Evolutionary conservation across 2,329 filamentous ascomycete genomes (phyloP).

Genomic region (Colletotrichum melonis): DNA sequence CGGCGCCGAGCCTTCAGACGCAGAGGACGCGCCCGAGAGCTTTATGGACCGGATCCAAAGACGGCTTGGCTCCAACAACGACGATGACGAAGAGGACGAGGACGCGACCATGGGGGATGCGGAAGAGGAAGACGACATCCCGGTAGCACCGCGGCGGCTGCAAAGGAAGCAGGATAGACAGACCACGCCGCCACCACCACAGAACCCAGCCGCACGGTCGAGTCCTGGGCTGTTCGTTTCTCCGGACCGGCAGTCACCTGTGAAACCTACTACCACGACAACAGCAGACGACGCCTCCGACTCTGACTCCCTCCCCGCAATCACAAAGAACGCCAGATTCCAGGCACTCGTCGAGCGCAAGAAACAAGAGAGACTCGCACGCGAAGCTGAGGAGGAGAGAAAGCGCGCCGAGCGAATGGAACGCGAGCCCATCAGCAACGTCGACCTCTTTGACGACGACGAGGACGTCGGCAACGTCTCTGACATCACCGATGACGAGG

Average conservation of each 20-base stretch:
- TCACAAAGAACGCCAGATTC: constrained; percentile 71
- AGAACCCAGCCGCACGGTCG: constrained; percentile 41
- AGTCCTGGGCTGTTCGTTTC: constrained; percentile 68
- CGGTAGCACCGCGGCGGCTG: constrained; percentile 54
- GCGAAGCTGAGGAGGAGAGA: constrained; percentile 69
- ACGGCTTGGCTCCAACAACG: constrained; percentile 49
- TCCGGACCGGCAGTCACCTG: constrained; percentile 51
- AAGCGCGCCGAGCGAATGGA: constrained; percentile 57
- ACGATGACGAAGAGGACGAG: constrained; percentile 44
- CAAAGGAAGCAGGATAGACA: constrained; percentile 49
- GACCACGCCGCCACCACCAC: constrained; percentile 45
- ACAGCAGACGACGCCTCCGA: constrained; percentile 48
- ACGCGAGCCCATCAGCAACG: constrained; percentile 50
- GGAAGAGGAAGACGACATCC: constrained; percentile 53
- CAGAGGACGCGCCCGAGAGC: constrained; percentile 42
- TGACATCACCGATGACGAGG: constrained; percentile 71
- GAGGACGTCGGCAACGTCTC: constrained; percentile 66
- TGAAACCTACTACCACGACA: constrained; percentile 37
- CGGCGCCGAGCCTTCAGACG: constrained; percentile 38
- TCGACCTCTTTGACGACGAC: constrained; percentile 51
- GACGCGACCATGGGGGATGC: constrained; percentile 44
- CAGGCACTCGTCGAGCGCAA: constrained; percentile 80
- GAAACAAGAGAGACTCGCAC: constrained; percentile 75
- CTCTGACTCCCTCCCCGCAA: constrained; percentile 59
- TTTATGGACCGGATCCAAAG: constrained; percentile 56